Evolutionary conservation across 2,329 filamentous ascomycete species (phyloP).

Genomic region (Xylaria multiplex): DNA sequence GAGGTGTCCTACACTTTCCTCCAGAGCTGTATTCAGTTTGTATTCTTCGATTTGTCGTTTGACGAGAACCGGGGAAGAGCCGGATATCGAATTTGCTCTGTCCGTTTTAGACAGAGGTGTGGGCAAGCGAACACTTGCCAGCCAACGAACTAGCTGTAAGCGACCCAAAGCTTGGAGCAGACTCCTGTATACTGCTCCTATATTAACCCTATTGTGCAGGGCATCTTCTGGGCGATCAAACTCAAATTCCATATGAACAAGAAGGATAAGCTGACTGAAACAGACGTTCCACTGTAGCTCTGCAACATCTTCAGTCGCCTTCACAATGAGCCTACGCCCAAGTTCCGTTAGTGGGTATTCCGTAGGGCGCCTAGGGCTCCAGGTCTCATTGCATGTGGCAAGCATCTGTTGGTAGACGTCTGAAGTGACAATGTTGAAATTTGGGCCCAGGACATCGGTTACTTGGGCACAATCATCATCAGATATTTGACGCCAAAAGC

Average conservation of each 20-base stretch:
- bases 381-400: conserved; percentile 56
- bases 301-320: conserved; percentile 81
- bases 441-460: conserved; percentile 73
- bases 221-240: conserved; percentile 77
- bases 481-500: conserved; percentile 80
- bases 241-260: conserved; percentile 88
- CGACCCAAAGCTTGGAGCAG: conserved; percentile 77
- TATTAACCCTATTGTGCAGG: conserved; percentile 68
- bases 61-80: conserved; percentile 46
- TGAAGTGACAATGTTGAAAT: conserved; percentile 67
- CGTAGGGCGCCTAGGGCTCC: conserved; percentile 48
- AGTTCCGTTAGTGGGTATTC: conserved; percentile 72
- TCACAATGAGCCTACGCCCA: conserved; percentile 78
- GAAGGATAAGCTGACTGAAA: conserved; percentile 82
- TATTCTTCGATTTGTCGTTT: conserved; percentile 59
- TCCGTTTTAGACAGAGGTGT: conserved; percentile 58
- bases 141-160: conserved; percentile 78
- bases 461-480: conserved; percentile 82
- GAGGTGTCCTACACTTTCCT: conserved; percentile 70
- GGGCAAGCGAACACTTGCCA: conserved; percentile 67
- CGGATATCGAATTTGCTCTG: conserved; percentile 50
- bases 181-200: conserved; percentile 74
- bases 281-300: conserved; percentile 77
- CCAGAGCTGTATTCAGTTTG: conserved; percentile 66
- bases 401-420: conserved; percentile 65